Conservation (phyloP, 1,139 yeast genomes). For the Kodamaea suecica region DNA sequence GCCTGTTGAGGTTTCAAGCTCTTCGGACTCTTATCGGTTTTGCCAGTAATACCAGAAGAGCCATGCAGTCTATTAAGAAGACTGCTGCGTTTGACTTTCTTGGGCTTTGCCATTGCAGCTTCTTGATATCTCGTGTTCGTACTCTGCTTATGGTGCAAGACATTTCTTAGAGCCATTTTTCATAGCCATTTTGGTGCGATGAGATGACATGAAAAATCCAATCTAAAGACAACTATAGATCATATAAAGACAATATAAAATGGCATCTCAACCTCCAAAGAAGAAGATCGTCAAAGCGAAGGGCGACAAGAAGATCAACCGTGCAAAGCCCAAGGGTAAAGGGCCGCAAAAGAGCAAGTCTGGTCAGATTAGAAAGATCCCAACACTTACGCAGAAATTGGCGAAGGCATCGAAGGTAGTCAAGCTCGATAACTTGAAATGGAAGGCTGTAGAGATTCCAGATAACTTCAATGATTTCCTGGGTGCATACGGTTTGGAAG, state of each 20-base stretch:
- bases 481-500: slow-evolving; percentile 91
- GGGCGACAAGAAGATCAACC: slow-evolving; percentile 4
- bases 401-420: slow-evolving; percentile 42
- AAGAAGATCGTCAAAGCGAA: slow-evolving; percentile 1
- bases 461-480: slow-evolving; percentile 83
- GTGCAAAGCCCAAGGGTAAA: slow-evolving; percentile 1
- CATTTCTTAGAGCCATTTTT: background rate
- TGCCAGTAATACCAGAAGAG: background rate
- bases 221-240: slow-evolving; percentile 3
- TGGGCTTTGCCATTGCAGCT: slow-evolving; percentile 3
- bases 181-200: background rate
- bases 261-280: slow-evolving; percentile 13
- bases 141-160: slow-evolving; percentile 24
- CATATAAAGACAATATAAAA: slow-evolving; percentile 4
- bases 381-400: slow-evolving; percentile 32
- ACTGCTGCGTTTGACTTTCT: slow-evolving; percentile 9
- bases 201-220: slow-evolving; percentile 3
- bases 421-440: slow-evolving; percentile 51
- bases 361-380: slow-evolving; percentile 17
- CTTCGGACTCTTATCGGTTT: slow-evolving; percentile 21
- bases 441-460: slow-evolving; percentile 84
- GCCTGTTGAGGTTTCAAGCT: slow-evolving; percentile 64
- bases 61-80: slow-evolving; percentile 8
- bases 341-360: slow-evolving; percentile 1
- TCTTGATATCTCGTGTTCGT: background rate